These are phyloP conservation scores for Lecanicillium sp. DNA, from an alignment of 2,329 filamentous ascomycete genomes.

Conservation along the genomic window DNA sequence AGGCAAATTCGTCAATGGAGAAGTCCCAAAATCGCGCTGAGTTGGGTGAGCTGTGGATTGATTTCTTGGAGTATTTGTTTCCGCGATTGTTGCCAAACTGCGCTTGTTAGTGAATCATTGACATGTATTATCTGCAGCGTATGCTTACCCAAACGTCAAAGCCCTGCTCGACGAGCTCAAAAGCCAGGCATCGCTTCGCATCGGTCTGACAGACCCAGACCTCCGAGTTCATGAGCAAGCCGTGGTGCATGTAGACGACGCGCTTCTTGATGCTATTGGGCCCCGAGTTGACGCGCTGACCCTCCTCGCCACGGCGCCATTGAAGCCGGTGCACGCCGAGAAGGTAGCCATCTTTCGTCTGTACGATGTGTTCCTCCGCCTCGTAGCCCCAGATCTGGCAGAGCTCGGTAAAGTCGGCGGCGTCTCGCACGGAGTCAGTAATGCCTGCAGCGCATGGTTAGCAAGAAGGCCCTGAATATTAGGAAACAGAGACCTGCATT, in stretches of 20 bases:
- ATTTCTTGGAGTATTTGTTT: constrained; percentile 99
- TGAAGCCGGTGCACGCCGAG: constrained; percentile 84
- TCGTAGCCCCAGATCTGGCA: constrained; percentile 87
- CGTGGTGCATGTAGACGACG: constrained; percentile 91
- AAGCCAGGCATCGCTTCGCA: constrained; percentile 77
- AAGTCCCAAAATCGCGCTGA: constrained; percentile 89
- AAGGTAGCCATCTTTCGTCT: constrained; percentile 89
- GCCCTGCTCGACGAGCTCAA: constrained; percentile 79
- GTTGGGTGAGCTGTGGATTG: constrained; percentile 66
- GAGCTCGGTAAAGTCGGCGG: constrained; percentile 89
- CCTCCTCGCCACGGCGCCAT: constrained; percentile 76
- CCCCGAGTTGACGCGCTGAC: constrained; percentile 68
- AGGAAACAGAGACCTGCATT: constrained; percentile 38
- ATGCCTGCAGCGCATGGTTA: constrained; percentile 60
- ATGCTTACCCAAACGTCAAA: constrained; percentile 86
- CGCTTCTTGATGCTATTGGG: constrained; percentile 66
- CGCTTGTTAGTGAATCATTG: constrained; percentile 21
- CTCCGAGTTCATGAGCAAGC: constrained; percentile 96
- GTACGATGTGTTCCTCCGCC: constrained; percentile 92
- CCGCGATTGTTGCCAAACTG: constrained; percentile 93
- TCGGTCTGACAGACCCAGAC: constrained; percentile 95
- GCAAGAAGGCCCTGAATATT: constrained; percentile 44
- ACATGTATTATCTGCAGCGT: neutral
- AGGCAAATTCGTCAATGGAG: constrained; percentile 96
- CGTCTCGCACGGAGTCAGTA: constrained; percentile 73